These are phyloP conservation scores for Primulina huaijiensis DNA, from an alignment of 257 asterid genomes.

Conservation along the genomic window DNA sequence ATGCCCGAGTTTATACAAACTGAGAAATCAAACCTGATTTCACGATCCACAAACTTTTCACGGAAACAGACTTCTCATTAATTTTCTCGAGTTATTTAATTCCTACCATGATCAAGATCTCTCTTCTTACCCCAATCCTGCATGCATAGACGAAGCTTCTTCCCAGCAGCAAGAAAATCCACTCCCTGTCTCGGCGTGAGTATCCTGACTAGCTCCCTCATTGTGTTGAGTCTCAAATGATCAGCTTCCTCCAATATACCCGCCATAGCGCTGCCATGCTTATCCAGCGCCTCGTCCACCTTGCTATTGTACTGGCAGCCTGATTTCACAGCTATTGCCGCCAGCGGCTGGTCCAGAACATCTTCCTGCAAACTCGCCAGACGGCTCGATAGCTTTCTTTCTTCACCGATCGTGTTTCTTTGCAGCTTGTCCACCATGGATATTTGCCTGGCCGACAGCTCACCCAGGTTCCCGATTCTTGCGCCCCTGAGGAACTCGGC, in stretches of 20 bases:
- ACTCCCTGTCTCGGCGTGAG: constrained; percentile 56
- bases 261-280: constrained; percentile 31
- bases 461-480: constrained; percentile 24
- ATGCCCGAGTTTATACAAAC: no score
- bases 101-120: constrained; percentile 38
- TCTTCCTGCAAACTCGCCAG: constrained; percentile 48
- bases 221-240: constrained; percentile 36
- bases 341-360: constrained; percentile 34
- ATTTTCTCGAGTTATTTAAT: not conserved
- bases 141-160: constrained; percentile 41
- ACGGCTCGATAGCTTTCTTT: constrained; percentile 31
- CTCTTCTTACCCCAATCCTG: constrained; percentile 49
- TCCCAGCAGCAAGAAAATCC: constrained; percentile 46
- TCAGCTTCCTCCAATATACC: constrained; percentile 45
- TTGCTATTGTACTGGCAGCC: not conserved
- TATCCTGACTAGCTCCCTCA: constrained; percentile 36
- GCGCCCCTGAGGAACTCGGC: constrained; percentile 37
- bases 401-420: constrained; percentile 31
- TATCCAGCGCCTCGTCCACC: constrained; percentile 36
- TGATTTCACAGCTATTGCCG: constrained; percentile 24
- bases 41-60: not conserved
- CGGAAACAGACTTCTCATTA: not conserved
- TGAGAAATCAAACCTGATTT: not conserved
- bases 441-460: constrained; percentile 35
- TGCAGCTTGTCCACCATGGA: constrained; percentile 38